phyloP scores from a whole-genome alignment of 208 protist genomes.

The Crithidia brevicula region DNA sequence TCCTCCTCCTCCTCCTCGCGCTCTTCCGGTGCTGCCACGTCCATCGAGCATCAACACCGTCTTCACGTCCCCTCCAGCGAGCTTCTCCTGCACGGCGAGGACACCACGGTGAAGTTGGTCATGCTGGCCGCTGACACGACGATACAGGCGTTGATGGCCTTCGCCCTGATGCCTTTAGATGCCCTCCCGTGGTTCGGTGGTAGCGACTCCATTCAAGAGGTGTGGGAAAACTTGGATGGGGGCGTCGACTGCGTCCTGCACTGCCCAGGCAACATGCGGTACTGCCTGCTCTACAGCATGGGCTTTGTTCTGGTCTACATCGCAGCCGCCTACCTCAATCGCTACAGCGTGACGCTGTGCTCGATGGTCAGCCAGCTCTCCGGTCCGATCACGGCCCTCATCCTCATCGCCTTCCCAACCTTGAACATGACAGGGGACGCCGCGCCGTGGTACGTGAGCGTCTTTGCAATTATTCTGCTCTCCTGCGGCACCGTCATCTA shows the following conservation, averaged over 20 bases:
- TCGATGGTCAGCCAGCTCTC: conserved; percentile 69
- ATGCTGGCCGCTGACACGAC: conserved; percentile 55
- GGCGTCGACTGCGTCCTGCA: conserved; percentile 49
- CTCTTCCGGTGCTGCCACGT: background rate
- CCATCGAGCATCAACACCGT: background rate
- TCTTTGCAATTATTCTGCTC: conserved; percentile 37
- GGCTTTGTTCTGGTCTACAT: conserved; percentile 62
- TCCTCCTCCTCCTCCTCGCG: background rate
- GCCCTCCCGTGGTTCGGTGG: conserved; percentile 61
- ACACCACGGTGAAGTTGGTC: conserved; percentile 60
- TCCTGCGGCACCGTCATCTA: conserved; percentile 45
- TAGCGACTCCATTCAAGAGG: conserved; percentile 38
- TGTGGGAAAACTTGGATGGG: conserved; percentile 40
- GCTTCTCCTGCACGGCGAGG: conserved; percentile 39
- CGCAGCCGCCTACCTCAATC: conserved; percentile 59
- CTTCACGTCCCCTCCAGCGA: conserved; percentile 13
- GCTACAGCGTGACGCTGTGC: conserved; percentile 70
- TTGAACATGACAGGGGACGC: conserved; percentile 52
- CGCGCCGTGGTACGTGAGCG: conserved; percentile 48
- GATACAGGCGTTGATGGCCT: conserved; percentile 38
- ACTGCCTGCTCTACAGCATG: conserved; percentile 46
- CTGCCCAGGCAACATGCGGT: conserved; percentile 60
- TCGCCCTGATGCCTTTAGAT: conserved; percentile 54
- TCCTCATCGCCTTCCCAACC: conserved; percentile 43
- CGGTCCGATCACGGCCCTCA: conserved; percentile 52